Percentiles rank a stretch among this genome's conserved stretches.
These are phyloP conservation scores for Hortaea werneckii DNA, from an alignment of 2,329 filamentous ascomycete species.

Conservation along the genomic window DNA sequence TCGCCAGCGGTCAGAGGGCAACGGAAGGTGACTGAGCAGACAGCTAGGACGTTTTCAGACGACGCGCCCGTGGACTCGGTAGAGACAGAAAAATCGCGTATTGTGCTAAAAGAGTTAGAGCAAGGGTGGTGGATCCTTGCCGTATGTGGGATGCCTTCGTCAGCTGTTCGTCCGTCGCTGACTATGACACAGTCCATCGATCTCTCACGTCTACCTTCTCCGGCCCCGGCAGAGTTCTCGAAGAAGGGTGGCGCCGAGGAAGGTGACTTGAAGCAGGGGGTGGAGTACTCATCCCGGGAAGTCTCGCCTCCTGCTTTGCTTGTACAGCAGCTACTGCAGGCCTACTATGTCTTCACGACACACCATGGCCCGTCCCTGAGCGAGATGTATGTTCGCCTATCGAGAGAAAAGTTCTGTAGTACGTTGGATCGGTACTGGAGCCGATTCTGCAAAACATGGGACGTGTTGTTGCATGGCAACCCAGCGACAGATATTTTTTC, in stretches of 20 bases:
- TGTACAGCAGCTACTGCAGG: conserved; percentile 68
- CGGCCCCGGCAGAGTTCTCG: conserved; percentile 20
- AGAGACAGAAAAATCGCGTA: conserved; percentile 80
- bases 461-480: conserved; percentile 81
- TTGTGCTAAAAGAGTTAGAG: conserved; percentile 80
- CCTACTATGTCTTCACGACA: conserved; percentile 74
- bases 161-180: conserved; percentile 5
- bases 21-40: conserved; percentile 17
- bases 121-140: conserved; percentile 91
- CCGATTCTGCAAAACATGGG: conserved; percentile 59
- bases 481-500: conserved; percentile 69
- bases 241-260: conserved; percentile 14
- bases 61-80: conserved; percentile 70
- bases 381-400: conserved; percentile 55
- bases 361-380: conserved; percentile 73
- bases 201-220: conserved; percentile 60
- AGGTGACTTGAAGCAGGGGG: conserved; percentile 26
- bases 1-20: neutral
- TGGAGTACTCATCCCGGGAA: conserved; percentile 83
- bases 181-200: conserved; percentile 56
- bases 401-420: conserved; percentile 58
- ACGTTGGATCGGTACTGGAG: conserved; percentile 76
- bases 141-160: conserved; percentile 42
- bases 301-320: conserved; percentile 73
- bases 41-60: conserved; percentile 60